phyloP scores from a whole-genome alignment of 805 yeast genomes.

The Ogataea neopini region DNA sequence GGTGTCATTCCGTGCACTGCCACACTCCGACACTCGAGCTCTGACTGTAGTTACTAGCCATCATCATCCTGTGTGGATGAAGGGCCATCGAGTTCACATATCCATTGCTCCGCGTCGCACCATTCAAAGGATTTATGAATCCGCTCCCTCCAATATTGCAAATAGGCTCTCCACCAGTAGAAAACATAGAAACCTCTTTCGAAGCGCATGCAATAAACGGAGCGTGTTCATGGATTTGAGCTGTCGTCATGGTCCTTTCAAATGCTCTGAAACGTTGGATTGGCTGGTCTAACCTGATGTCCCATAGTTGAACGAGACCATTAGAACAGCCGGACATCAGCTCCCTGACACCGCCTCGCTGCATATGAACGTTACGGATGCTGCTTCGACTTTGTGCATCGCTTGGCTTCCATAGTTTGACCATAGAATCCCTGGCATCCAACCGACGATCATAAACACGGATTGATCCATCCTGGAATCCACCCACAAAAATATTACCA shows the following conservation, averaged over 20 bases:
- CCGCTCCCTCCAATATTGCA: slow-evolving; percentile 48
- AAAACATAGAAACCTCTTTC: slow-evolving; percentile 75
- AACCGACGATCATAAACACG: slow-evolving; percentile 89
- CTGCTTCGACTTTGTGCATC: slow-evolving; percentile 22
- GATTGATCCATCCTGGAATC: slow-evolving; percentile 87
- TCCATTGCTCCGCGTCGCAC: slow-evolving; percentile 44
- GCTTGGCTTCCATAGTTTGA: slow-evolving; percentile 73
- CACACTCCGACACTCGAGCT: slow-evolving; percentile 70
- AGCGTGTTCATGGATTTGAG: slow-evolving; percentile 94
- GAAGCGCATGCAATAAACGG: slow-evolving; percentile 91
- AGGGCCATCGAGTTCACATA: slow-evolving; percentile 69
- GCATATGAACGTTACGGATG: slow-evolving; percentile 85
- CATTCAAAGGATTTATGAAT: slow-evolving; percentile 45
- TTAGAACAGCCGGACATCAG: slow-evolving; percentile 80
- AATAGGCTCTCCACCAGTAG: slow-evolving; percentile 77
- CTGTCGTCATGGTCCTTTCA: slow-evolving; percentile 56
- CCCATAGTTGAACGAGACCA: slow-evolving; percentile 89
- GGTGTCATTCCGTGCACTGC: slow-evolving; percentile 41
- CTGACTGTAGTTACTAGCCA: slow-evolving; percentile 83
- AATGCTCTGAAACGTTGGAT: slow-evolving; percentile 62
- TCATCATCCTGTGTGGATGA: slow-evolving; percentile 94
- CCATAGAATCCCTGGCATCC: slow-evolving; percentile 83
- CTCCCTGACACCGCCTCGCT: slow-evolving; percentile 93
- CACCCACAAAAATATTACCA: slow-evolving; percentile 86
- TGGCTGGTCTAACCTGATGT: slow-evolving; percentile 73